Base-by-base conservation (phyloP, 768 basidiomycete genomes). In the Rhodotorula graminis region DNA sequence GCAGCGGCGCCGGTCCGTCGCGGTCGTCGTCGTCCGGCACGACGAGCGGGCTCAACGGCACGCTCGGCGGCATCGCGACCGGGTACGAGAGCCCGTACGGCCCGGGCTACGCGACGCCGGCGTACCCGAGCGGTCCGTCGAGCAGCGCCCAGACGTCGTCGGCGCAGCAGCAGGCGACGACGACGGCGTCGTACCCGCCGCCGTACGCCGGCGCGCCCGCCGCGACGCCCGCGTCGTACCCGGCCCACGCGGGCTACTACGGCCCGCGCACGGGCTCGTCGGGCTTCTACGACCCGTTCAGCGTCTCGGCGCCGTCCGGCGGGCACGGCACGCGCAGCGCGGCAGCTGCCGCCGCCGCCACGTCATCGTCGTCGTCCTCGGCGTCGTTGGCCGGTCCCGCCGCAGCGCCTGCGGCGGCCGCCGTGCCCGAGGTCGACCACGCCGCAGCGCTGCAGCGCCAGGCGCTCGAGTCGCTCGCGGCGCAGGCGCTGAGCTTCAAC, bases 401-500 rank as follows among this genome's bases (percentile, higher is more conserved):
- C 37, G 44, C 44, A 27, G 50, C 23, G 7, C 29, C 55, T 23
- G 55, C 55, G 12, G 19, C 56, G 31, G 3, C 8, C 3, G 47
- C 6, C 46, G 29, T 44, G 42, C 2, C 40, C 33, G 16, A 44
- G 46, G n/a, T n/a, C 12, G 31, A 62, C 67, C 33, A 27, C n/a
- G 25, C 52, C 21, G 25, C 52, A 23, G 49, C 42, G 29, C 40
- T 60, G 47, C 62, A 64, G 33, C 55, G 69, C 3, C 47, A 63
- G 15, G 64, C 64, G 49, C 57, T 70, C 55, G 69, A 70, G 47
- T 25, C 47, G 23, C 57, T 70, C 27, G 69, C 69, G 18, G 57
- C 69, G 27, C 69, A 70, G 44, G 69, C 69, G 18, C 63, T 70
- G 31, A 64, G 33, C 37, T 70, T 70, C 40, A 61, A 62, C 42